phyloP scores from a whole-genome alignment of 176 grass and related monocot species.

The Rhynchospora tenuis region DNA sequence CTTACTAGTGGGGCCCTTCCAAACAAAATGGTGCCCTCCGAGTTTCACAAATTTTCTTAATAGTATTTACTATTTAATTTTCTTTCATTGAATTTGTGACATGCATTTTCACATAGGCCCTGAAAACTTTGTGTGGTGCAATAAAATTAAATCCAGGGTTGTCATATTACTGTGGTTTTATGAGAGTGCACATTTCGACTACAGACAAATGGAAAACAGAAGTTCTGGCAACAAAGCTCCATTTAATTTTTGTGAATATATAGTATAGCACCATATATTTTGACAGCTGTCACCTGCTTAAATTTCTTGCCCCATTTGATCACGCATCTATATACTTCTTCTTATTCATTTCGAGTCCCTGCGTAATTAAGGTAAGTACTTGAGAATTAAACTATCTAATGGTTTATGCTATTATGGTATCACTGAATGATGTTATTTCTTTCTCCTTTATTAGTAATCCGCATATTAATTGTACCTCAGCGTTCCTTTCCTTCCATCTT shows the following conservation, averaged over 20 bases:
- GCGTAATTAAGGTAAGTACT: neutral
- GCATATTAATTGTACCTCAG: no score
- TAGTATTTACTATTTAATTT: neutral
- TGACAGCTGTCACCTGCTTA: conserved; percentile 2
- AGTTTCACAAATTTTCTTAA: neutral
- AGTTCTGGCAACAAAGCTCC: neutral
- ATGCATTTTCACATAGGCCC: neutral
- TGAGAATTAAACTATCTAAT: neutral
- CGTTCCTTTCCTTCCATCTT: no score
- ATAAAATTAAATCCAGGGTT: neutral
- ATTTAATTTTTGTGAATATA: no score
- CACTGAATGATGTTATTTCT: neutral
- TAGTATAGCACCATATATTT: neutral
- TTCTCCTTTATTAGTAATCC: neutral
- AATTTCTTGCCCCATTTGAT: neutral
- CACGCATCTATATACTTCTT: neutral
- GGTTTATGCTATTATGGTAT: neutral
- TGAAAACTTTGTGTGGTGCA: neutral
- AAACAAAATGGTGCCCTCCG: neutral
- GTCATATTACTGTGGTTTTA: neutral
- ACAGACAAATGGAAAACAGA: neutral
- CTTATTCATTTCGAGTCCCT: neutral
- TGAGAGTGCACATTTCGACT: neutral
- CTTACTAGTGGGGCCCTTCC: neutral
- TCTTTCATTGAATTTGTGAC: neutral